These are phyloP conservation scores for Yamadazyma blattariae DNA, from an alignment of 1,139 yeast species.

Conservation along the genomic window DNA sequence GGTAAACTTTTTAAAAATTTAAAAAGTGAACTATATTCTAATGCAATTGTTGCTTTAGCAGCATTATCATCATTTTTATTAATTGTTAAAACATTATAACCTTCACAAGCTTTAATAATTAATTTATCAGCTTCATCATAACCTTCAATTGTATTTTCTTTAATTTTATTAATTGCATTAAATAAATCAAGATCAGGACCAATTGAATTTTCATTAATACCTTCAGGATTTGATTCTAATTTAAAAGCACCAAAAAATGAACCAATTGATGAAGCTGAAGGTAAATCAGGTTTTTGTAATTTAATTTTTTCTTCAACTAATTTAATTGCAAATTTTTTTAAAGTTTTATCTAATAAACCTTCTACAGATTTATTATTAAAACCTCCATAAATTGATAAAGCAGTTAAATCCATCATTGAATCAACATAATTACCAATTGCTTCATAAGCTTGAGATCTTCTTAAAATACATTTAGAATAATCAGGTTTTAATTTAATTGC, in stretches of 20 bases:
- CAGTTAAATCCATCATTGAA: constrained; percentile 90
- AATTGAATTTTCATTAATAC: constrained; percentile 45
- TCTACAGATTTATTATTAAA: constrained; percentile 78
- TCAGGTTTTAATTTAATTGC: constrained; percentile 87
- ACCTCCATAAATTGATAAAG: constrained; percentile 73
- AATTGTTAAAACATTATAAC: constrained; percentile 40
- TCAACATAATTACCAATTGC: constrained; percentile 73
- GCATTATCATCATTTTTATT: constrained; percentile 43
- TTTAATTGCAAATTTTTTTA: constrained; percentile 71
- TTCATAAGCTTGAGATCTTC: constrained; percentile 85
- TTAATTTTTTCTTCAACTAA: constrained; percentile 60
- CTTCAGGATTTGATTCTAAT: constrained; percentile 44
- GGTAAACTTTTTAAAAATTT: constrained; percentile 79
- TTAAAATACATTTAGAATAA: constrained; percentile 80
- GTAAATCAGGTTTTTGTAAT: constrained; percentile 56
- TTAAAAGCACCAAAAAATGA: constrained; percentile 82
- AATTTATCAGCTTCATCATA: constrained; percentile 72
- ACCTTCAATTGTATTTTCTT: constrained; percentile 63
- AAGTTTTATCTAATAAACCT: constrained; percentile 80
- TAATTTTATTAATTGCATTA: constrained; percentile 65
- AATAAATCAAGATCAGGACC: constrained; percentile 63
- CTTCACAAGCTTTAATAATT: constrained; percentile 64
- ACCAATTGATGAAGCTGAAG: constrained; percentile 81
- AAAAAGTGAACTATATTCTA: constrained; percentile 81
- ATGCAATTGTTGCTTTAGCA: constrained; percentile 60